Percentiles rank a stretch among this genome's conserved stretches.
Conservation (phyloP, 2,329 filamentous ascomycete genomes). For the Aaosphaeria arxii region DNA sequence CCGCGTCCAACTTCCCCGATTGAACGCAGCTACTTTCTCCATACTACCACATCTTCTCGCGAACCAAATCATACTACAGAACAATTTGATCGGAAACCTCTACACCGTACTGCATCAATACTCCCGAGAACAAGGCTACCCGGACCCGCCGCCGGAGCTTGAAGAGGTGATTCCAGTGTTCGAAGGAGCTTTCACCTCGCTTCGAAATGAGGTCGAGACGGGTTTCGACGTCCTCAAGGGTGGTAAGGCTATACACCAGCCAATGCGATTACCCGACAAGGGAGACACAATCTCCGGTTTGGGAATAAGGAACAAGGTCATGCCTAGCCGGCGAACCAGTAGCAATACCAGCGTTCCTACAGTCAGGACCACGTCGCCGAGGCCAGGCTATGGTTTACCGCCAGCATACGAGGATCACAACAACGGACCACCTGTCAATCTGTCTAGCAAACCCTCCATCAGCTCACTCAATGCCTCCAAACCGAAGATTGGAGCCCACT, state of each 20-base stretch:
- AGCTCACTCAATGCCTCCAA: slow-evolving; percentile 31
- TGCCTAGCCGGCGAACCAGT: slow-evolving; percentile 22
- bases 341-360: slow-evolving; percentile 37
- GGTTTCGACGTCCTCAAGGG: slow-evolving; percentile 60
- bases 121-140: slow-evolving; percentile 66
- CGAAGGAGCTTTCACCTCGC: slow-evolving; percentile 60
- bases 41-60: slow-evolving; percentile 71
- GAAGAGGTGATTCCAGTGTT: slow-evolving; percentile 67
- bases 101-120: slow-evolving; percentile 76
- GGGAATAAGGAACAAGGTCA: slow-evolving; percentile 45
- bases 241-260: slow-evolving; percentile 63
- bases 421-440: slow-evolving; percentile 22
- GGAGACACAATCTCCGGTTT: slow-evolving; percentile 46
- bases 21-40: slow-evolving; percentile 68
- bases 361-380: slow-evolving; percentile 25
- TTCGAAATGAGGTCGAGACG: slow-evolving; percentile 65
- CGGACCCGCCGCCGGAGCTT: slow-evolving; percentile 70
- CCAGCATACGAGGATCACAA: slow-evolving; percentile 14
- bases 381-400: slow-evolving; percentile 21
- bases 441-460: slow-evolving; percentile 34
- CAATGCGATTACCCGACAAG: slow-evolving; percentile 50
- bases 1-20: slow-evolving; percentile 65
- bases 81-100: slow-evolving; percentile 71
- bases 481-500: slow-evolving; percentile 30
- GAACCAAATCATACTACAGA: slow-evolving; percentile 72